Conservation (phyloP, 169 alveolate species). For the Eimeria zaria region DNA sequence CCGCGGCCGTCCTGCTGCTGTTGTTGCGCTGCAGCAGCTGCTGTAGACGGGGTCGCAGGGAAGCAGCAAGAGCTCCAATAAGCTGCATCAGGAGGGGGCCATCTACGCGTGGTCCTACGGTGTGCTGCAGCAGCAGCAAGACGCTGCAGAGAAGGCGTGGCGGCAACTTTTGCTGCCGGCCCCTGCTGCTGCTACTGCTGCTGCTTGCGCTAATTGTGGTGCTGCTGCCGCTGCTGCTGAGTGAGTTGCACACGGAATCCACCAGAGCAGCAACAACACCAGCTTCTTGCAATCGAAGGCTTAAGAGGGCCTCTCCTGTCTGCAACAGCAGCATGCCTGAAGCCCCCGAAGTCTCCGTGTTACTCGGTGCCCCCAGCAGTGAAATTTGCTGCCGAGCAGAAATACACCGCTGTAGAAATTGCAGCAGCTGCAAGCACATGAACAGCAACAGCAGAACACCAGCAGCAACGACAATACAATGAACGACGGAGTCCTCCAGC, state of each 20-base stretch:
- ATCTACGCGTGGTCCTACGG: not conserved
- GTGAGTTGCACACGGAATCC: conserved; percentile 60
- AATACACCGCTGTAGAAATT: conserved; percentile 49
- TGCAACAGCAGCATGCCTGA: conserved; percentile 41
- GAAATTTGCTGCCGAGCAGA: conserved; percentile 47
- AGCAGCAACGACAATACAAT: not conserved
- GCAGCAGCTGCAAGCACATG: conserved; percentile 46
- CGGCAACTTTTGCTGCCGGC: conserved; percentile 71
- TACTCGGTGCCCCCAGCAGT: conserved; percentile 31
- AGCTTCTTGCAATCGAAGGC: conserved; percentile 39
- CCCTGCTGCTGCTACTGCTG: conserved; percentile 19
- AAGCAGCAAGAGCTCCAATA: conserved; percentile 52
- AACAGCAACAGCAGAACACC: not conserved
- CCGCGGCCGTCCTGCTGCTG: conserved; percentile 15
- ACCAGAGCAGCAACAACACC: conserved; percentile 58
- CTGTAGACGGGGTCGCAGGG: conserved; percentile 68
- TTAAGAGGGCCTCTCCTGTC: conserved; percentile 32
- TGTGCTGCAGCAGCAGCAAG: conserved; percentile 78
- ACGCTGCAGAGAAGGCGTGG: conserved; percentile 70
- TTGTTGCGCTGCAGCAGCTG: conserved; percentile 74
- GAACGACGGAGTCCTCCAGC: not conserved
- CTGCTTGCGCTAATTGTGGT: not conserved
- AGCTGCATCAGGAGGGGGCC: conserved; percentile 53
- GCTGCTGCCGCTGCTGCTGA: conserved; percentile 17
- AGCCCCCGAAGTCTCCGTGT: not conserved